Base-by-base conservation (phyloP, 2,329 filamentous ascomycete species). In the Sordariomycetes sp. region DNA sequence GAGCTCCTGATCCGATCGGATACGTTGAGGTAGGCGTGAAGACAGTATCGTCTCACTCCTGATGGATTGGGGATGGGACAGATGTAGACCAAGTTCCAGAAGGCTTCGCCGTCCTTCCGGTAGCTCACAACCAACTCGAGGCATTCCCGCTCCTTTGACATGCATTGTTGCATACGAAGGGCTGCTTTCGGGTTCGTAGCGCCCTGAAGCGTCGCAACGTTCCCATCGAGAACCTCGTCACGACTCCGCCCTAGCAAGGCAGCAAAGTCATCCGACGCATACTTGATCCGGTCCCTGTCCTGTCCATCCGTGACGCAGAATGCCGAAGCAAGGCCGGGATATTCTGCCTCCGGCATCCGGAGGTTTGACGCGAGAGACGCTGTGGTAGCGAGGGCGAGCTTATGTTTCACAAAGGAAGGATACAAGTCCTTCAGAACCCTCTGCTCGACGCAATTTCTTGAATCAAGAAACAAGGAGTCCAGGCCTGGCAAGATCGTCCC, bases 1-100 rank as follows among this genome's bases (percentile, higher is more conserved):
- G 72, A 71, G 55, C 71, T 75, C 58, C 76, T 74, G 37, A 83
- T 72, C 0, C 75, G 76, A 2, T 79, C 78, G 0, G 80, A 82
- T 16, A 82, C 76, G 61, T 85, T 79, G 56, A 85, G 75, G 61
- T 85, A 79, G 0, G 76, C 80, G 0, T 79, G 80, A 18, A 86
- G 71, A 62, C 78, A 81, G 66, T 78, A 82, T 0, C 70, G 71
- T 1, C 79, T 66, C 8, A 74, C 74, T 3, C 80, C 80, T 0
- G 70, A 62, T 0, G 68, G 65, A 59, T 82, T 76, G 25, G 74
- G 70, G 1, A 86, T 67, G 0, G 82, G 81, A 53, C 77, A 74
- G 1, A 78, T 67, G 55, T 79, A 82, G 0, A 84, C 68, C 10
- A 85, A 65, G 55, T 83, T 84, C 79, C 78, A 82, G 62, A 81